Evolutionary conservation across 371 early-diverging fungal species (phyloP).

Genomic region (Rhizopus delemar): DNA sequence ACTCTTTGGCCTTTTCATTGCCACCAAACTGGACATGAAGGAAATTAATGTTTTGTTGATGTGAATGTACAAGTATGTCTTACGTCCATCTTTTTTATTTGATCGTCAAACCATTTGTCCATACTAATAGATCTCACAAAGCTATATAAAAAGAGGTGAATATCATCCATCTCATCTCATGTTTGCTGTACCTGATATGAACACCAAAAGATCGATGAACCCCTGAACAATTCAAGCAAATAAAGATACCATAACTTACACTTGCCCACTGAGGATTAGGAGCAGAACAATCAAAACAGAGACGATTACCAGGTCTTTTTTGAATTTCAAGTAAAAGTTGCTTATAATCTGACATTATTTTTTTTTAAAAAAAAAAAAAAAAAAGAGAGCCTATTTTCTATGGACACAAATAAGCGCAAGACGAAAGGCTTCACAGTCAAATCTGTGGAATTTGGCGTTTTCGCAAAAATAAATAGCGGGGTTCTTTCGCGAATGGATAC

Average conservation of each 20-base stretch:
- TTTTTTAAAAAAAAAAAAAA: too few species aligned
- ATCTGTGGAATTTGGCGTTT: too few species aligned
- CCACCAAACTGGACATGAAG: constrained; percentile 76
- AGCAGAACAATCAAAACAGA: constrained; percentile 82
- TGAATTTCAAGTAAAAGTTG: constrained; percentile 72
- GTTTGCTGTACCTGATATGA: constrained; percentile 69
- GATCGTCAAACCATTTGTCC: constrained; percentile 98
- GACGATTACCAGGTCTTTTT: constrained; percentile 70
- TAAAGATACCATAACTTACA: constrained; percentile 93
- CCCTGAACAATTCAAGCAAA: constrained; percentile 97
- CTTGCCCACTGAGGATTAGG: constrained; percentile 94
- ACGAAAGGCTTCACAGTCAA: too few species aligned
- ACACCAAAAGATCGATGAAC: constrained; percentile 93
- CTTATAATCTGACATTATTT: constrained; percentile 49
- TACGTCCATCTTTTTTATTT: constrained; percentile 89
- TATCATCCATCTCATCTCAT: neutral
- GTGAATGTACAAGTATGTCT: neutral
- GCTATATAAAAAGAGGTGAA: constrained; percentile 35
- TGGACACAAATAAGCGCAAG: too few species aligned
- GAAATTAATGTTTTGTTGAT: neutral
- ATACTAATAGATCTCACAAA: constrained; percentile 98
- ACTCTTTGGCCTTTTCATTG: constrained; percentile 85
- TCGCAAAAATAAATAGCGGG: too few species aligned
- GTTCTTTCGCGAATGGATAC: too few species aligned
- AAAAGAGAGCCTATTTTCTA: too few species aligned